Base-by-base conservation (phyloP, 768 basidiomycete species). In the Russula ochroleuca region DNA sequence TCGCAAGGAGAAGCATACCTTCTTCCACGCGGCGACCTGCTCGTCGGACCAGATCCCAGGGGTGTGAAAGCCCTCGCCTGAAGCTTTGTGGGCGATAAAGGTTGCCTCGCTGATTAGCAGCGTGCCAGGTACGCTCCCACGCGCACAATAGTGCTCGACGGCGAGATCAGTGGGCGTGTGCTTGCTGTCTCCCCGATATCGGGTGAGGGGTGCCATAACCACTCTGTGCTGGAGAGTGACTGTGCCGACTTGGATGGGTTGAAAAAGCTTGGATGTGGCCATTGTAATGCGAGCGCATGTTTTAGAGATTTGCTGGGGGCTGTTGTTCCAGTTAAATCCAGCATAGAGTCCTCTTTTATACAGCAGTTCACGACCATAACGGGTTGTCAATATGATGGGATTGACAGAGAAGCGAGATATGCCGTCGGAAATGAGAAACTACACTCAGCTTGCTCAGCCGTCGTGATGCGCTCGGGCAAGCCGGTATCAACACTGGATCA, bases 11-110 rank as follows among this genome's bases (percentile, higher is more conserved):
- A 5, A 61, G 15, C 73, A 21, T 43, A 78, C 82, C 73, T 77
- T 68, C 69, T 81, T 83, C 86, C 85, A 88, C 0, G 73, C 80
- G 0, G 62, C 67, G 43, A 85, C 75, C 65, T 86, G 85, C 25
- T 78, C 79, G 5, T 73, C 70, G n/a, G 68, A 77, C 74, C 76
- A 83, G 35, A 84, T 78, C 0, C 83, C 83, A 0, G 84, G 83
- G 2, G 77, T 73, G 64, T 76, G 31, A 4, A 41, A 17, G 11
- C 19, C 8, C 2, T 38, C 72, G 75, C 3, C 84, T 82, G 6
- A 81, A 81, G 84, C 83, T 6, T 78, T 67, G 1, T 72, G 70
- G 0, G 80, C 77, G 51, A 88, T 80, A 58, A 79, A 75, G 1
- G 84, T 83, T 0, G 78, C 85, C 71, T 88, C 85, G 4, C 83